Evolutionary conservation across 2,329 filamentous ascomycete species (phyloP).

Genomic region (Zasmidium citrigriseum): DNA sequence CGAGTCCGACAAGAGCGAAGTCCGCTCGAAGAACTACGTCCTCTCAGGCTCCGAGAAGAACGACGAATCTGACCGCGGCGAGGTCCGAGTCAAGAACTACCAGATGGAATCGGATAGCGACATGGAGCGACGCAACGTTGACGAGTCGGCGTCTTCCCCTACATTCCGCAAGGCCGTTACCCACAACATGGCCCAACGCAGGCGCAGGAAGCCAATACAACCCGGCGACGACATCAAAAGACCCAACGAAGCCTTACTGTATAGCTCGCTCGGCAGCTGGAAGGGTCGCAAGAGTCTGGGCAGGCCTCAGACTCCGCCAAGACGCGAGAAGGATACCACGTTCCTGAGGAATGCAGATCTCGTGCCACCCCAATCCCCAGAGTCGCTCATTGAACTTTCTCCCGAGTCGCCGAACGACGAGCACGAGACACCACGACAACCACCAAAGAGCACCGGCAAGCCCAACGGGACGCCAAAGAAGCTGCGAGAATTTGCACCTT

Average conservation of each 20-base stretch:
- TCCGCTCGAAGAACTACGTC: neutral
- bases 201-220: conserved; percentile 22
- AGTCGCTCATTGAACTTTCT: neutral
- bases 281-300: conserved; percentile 5
- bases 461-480: neutral
- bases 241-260: conserved; percentile 20
- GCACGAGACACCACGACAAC: neutral
- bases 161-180: conserved; percentile 10
- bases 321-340: conserved; percentile 22
- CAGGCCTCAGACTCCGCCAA: conserved; percentile 14
- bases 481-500: conserved; percentile 14
- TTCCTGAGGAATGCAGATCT: conserved; percentile 20
- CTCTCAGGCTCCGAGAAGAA: neutral
- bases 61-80: conserved; percentile 10
- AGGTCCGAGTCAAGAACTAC: conserved; percentile 20
- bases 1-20: conserved; percentile 1
- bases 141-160: conserved; percentile 12
- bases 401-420: neutral
- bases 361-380: conserved; percentile 3
- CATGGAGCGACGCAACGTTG: conserved; percentile 12
- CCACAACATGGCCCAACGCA: conserved; percentile 17
- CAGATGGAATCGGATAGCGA: conserved; percentile 25
- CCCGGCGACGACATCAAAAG: conserved; percentile 25
- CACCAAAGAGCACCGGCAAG: neutral
- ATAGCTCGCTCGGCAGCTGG: conserved; percentile 10